Evolutionary conservation across 1,284 basidiomycete genomes (phyloP), one percentile per base, ranked within the genome.

Genomic region (Testicularia cyperi): DNA sequence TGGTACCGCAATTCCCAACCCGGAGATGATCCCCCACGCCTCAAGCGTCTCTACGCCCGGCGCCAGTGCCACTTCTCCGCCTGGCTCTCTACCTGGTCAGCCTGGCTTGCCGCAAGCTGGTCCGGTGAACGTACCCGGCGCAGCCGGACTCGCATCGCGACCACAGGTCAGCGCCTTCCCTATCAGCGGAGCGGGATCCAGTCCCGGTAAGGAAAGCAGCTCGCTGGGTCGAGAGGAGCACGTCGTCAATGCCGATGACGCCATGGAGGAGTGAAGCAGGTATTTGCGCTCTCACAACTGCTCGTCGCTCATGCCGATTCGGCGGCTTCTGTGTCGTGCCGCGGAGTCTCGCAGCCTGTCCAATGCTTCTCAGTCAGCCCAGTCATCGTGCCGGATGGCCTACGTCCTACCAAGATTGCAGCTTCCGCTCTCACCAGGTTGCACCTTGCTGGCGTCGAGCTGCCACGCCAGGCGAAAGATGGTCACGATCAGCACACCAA

Each of bases 1-100:
- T 38, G 92, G 92, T 30, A 95, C 90, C 21, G 88, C 90, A 35
- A 95, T 95, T 67, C 92, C 92, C 19, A 92, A 89, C 77, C 91
- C 92, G 22, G 89, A 95, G 42, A 74, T 74, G 49, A 78, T 79
- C 39, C 78, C 78, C 3, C 78, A 79, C 51, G 77, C 77, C 10
- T 70, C 68, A 13, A 68, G 69, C 18, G 70, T 62, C 52, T 38
- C 44, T 15, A 65, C 60, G 23, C 54, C 69, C 83, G 86, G 22
- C 80, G 84, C 19, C 89, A 92, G 33, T 79, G 83, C 24, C 81
- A 81, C 1, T 77, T 82, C 29, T 79, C 81, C 10, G 54, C 75
- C 30, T 91, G 90, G 77, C 81, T 92, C 12, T 84, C 83, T 36
- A 86, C 91, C 65, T 80, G 82, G 28, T 22, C 45, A 51, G 66